Percentiles rank a stretch among this genome's conserved stretches.
phyloP scores from a whole-genome alignment of 2,329 filamentous ascomycete genomes.

The Colletotrichum brevisporum region DNA sequence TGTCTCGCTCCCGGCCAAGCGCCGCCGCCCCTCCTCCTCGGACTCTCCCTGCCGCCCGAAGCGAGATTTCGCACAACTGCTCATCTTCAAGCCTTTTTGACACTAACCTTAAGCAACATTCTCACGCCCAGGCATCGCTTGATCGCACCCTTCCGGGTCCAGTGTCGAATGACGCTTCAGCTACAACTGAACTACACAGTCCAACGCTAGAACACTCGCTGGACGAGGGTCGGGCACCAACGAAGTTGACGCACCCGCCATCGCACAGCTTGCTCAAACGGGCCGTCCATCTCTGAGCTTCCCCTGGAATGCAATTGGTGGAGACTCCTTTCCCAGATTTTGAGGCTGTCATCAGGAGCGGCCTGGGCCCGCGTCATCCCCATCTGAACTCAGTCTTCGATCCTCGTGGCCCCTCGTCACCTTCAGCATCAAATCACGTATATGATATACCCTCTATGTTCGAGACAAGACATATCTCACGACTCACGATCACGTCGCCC shows the following conservation, averaged over 20 bases:
- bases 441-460: neutral
- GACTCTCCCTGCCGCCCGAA: slow-evolving; percentile 1
- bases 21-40: slow-evolving; percentile 8
- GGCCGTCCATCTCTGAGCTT: slow-evolving; percentile 21
- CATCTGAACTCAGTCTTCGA: slow-evolving; percentile 14
- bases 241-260: slow-evolving; percentile 6
- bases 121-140: slow-evolving; percentile 1
- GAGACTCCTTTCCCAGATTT: neutral
- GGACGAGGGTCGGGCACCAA: slow-evolving; percentile 19
- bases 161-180: too few species aligned
- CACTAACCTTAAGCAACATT: slow-evolving; percentile 21
- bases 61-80: slow-evolving; percentile 24
- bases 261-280: slow-evolving; percentile 26
- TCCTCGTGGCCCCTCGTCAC: slow-evolving; percentile 5
- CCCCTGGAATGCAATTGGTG: neutral
- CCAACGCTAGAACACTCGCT: neutral
- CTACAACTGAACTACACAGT: too few species aligned
- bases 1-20: slow-evolving; percentile 23
- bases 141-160: neutral
- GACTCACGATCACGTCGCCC: slow-evolving; percentile 7
- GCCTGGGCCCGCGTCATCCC: slow-evolving; percentile 15
- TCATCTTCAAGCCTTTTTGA: slow-evolving; percentile 29
- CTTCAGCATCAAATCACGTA: slow-evolving; percentile 13
- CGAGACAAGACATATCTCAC: slow-evolving; percentile 15
- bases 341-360: slow-evolving; percentile 28